phyloP scores from a whole-genome alignment of 768 basidiomycete species.

The Podaxis sp. region DNA sequence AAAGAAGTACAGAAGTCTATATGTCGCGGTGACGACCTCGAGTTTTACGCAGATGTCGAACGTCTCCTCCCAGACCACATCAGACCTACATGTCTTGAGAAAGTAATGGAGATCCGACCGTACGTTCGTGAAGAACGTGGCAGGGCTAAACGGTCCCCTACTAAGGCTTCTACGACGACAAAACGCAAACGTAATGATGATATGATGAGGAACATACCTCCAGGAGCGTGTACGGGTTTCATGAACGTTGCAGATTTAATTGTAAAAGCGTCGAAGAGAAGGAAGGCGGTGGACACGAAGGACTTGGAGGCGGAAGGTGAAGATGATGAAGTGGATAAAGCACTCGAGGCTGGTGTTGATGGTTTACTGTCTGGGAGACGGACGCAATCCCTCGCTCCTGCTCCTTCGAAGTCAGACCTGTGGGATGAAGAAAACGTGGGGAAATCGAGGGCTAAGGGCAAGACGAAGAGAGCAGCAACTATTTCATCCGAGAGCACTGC shows the following conservation, averaged over 20 bases:
- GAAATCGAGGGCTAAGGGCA: constrained; percentile 31
- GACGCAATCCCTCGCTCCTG: constrained; percentile 43
- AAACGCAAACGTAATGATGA: constrained; percentile 77
- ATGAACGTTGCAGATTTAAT: constrained; percentile 65
- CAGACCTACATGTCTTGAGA: constrained; percentile 77
- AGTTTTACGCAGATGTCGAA: constrained; percentile 90
- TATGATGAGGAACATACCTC: constrained; percentile 66
- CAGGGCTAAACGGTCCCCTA: constrained; percentile 27
- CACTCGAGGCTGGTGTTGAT: constrained; percentile 57
- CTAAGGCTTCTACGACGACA: constrained; percentile 24
- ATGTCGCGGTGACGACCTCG: constrained; percentile 79
- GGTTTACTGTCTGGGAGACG: constrained; percentile 39
- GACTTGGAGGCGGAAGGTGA: constrained; percentile 54
- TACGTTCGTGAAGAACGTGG: constrained; percentile 53
- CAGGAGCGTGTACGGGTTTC: constrained; percentile 70
- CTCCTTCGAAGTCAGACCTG: constrained; percentile 23
- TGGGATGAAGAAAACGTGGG: constrained; percentile 1
- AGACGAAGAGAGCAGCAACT: constrained; percentile 46
- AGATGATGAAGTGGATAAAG: constrained; percentile 68
- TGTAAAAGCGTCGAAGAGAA: constrained; percentile 45
- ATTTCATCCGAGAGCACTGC: not conserved
- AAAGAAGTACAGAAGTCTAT: constrained; percentile 88
- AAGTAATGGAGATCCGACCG: constrained; percentile 78
- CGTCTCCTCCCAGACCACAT: constrained; percentile 78
- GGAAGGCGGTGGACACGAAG: constrained; percentile 41